Base-by-base conservation (phyloP, 2,329 filamentous ascomycete genomes). In the Dothideomycetes sp. region DNA sequence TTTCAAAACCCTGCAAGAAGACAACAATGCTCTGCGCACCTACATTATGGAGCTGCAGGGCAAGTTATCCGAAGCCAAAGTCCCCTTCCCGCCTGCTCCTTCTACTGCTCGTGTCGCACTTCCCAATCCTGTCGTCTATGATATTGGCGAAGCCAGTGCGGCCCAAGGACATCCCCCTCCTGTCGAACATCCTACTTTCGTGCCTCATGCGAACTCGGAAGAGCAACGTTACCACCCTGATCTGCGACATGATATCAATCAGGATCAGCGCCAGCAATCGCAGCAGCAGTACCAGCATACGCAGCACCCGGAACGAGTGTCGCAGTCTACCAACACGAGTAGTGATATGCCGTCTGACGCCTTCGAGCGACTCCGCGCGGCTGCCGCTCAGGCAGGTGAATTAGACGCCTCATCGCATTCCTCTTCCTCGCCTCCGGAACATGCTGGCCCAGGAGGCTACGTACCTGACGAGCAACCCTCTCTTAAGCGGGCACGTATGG, bases 41-140 rank as follows among this genome's bases (percentile, higher is more conserved):
- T 96, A 96, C 63, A 82, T 95, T 49, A 81, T 95, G 56, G 83
- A 82, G 51, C 72, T 98, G 12, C 91, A 98, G 60, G 82, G 83
- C 4, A 79, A 85, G 31, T 72, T 96, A 27, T 71, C 95, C 45
- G 88, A 95, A 50, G 74, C 79, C 3, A 79, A 86, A 52, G 81
- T 83, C 54, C 87, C 94, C 50, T 79, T 84, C 40, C 91, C 91
- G 1, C 83, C 82, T 45, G 80, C 88, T 8, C 89, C 89, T 1
- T 70, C 82, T 2, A 10, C 16, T 14, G 5, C 31, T 30, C 5
- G 7, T 37, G 34, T 19, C 12, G 22, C 22, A 12, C 22, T 27
- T 27, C 22, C 22, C 22, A 27, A 27, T 12, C 22, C 22, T 7
- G 22, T 27, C 22, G 22, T 27, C 22, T 27, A 27, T 27, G 22